Evolutionary conservation across 2,329 filamentous ascomycete species (phyloP).

Genomic region (Colletotrichum falcatum): DNA sequence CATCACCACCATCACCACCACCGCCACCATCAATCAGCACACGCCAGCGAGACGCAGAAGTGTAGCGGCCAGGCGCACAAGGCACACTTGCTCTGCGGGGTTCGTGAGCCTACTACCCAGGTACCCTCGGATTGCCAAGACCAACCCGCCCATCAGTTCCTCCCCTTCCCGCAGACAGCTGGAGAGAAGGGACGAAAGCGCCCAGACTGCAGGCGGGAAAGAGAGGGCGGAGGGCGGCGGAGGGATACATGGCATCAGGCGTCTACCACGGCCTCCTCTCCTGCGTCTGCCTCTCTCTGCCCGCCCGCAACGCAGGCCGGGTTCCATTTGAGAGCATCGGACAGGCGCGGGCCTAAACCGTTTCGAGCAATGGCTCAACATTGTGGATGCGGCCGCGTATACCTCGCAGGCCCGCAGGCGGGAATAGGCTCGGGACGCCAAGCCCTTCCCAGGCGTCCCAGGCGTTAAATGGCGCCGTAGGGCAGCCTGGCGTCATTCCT

Average conservation of each 20-base stretch:
- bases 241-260: background rate
- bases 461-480: conserved; percentile 21
- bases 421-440: conserved; percentile 35
- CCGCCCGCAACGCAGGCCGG: conserved; percentile 1
- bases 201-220: conserved; percentile 2
- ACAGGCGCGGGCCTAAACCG: conserved; percentile 10
- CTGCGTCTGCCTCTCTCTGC: background rate
- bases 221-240: conserved; percentile 9
- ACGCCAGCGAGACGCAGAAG: background rate
- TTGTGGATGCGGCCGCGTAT: conserved; percentile 38
- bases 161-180: conserved; percentile 12
- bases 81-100: no score
- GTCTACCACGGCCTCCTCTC: background rate
- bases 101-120: background rate
- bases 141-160: background rate
- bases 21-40: no score
- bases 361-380: conserved; percentile 1
- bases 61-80: background rate
- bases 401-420: conserved; percentile 29
- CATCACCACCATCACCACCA: background rate
- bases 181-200: conserved; percentile 9
- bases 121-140: conserved; percentile 6
- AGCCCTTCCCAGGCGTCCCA: conserved; percentile 25
- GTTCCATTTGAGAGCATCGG: conserved; percentile 10
- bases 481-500: conserved; percentile 35